Conservation (phyloP, 2,329 filamentous ascomycete genomes). For the Zymoseptoria tritici region DNA sequence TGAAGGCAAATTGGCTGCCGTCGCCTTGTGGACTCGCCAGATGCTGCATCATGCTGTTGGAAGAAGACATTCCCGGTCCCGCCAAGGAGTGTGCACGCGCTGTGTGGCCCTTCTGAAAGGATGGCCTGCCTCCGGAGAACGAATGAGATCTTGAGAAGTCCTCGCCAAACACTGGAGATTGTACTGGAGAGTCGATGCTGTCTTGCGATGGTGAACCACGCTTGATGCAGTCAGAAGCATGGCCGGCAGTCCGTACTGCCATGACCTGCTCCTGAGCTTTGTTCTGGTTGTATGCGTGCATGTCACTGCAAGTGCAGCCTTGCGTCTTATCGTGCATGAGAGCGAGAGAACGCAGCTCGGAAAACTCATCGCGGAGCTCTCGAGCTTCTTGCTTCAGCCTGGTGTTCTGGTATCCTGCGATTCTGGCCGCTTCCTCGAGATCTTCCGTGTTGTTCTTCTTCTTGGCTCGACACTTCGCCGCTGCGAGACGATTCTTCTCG, state of each 20-base stretch:
- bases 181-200: slow-evolving; percentile 7
- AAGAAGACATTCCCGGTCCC: neutral
- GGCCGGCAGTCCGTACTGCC: slow-evolving; percentile 10
- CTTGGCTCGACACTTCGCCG: slow-evolving; percentile 67
- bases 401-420: slow-evolving; percentile 29
- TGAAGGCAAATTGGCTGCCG: neutral
- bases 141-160: slow-evolving; percentile 12
- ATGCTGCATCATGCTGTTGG: neutral
- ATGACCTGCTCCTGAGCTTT: slow-evolving; percentile 23
- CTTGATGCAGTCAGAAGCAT: slow-evolving; percentile 4
- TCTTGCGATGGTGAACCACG: slow-evolving; percentile 15
- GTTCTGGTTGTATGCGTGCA: slow-evolving; percentile 29
- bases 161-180: slow-evolving; percentile 6
- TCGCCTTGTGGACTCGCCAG: too few species aligned
- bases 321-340: slow-evolving; percentile 25
- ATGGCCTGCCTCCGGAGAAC: slow-evolving; percentile 7
- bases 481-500: slow-evolving; percentile 64
- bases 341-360: slow-evolving; percentile 26
- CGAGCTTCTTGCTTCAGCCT: slow-evolving; percentile 26
- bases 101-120: neutral
- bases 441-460: slow-evolving; percentile 51
- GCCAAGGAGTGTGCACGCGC: slow-evolving; percentile 5
- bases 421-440: slow-evolving; percentile 42
- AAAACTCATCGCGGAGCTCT: slow-evolving; percentile 28
- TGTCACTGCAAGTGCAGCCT: slow-evolving; percentile 26